phyloP scores from a whole-genome alignment of 1,284 basidiomycete genomes.

The Coniferiporia sulphurascens region DNA sequence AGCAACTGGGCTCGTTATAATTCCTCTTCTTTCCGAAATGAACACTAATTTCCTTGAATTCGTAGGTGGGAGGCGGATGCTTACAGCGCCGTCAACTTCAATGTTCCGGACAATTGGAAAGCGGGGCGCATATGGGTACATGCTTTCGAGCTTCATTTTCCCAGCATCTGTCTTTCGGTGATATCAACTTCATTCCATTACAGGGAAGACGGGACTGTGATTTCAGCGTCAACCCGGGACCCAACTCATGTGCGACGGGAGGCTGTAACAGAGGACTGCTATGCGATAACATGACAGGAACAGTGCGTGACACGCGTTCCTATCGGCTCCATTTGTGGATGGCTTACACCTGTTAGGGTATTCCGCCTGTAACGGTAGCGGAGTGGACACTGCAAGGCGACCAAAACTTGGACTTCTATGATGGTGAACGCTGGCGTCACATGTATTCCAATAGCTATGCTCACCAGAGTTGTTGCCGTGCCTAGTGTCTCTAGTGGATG shows the following conservation, averaged over 20 bases:
- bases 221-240: constrained; percentile 35
- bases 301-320: background rate
- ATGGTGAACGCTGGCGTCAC: too few relatives aligned
- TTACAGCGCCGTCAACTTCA: constrained; percentile 21
- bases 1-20: constrained; percentile 14
- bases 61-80: constrained; percentile 25
- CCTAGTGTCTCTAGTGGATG: constrained; percentile 53
- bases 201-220: constrained; percentile 45
- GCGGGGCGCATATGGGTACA: constrained; percentile 28
- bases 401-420: constrained; percentile 40
- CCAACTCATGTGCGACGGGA: constrained; percentile 38
- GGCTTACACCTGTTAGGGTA: constrained; percentile 31
- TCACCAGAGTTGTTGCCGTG: too few relatives aligned
- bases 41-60: background rate
- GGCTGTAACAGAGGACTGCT: constrained; percentile 46
- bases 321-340: background rate
- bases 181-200: too few relatives aligned
- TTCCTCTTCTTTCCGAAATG: background rate
- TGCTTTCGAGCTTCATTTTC: too few relatives aligned
- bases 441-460: too few relatives aligned
- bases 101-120: constrained; percentile 28
- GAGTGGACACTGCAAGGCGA: constrained; percentile 46
- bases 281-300: constrained; percentile 25
- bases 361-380: constrained; percentile 54
- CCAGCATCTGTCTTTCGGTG: too few relatives aligned